Percentiles rank a stretch among this genome's conserved stretches.
Conservation (phyloP, 257 asterid genomes). For the Euphrasia confusa region DNA sequence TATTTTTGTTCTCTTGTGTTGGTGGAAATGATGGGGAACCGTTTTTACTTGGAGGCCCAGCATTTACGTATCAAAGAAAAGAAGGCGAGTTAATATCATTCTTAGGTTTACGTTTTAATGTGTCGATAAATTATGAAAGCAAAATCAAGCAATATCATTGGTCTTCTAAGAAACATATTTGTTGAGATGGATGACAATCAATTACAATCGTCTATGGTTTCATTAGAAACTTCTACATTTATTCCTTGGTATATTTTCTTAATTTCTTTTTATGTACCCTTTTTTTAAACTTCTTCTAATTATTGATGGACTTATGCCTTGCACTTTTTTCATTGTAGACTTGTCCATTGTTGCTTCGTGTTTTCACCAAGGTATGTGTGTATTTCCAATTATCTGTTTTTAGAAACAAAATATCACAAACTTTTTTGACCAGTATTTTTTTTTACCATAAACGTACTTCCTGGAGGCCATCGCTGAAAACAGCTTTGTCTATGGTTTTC, state of each 20-base stretch:
- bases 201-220: background rate
- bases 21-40: background rate
- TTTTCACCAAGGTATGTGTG: slow-evolving; percentile 72
- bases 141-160: background rate
- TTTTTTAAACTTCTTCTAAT: background rate
- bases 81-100: slow-evolving; percentile 3
- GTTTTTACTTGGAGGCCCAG: background rate
- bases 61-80: background rate
- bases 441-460: too few relatives aligned
- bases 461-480: background rate
- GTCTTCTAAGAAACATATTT: background rate
- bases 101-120: background rate
- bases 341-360: slow-evolving; percentile 79
- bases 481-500: slow-evolving; percentile 1
- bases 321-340: slow-evolving; percentile 32
- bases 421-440: too few relatives aligned
- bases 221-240: background rate
- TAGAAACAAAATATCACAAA: too few relatives aligned
- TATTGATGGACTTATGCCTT: background rate
- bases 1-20: background rate
- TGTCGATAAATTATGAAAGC: background rate
- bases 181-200: slow-evolving; percentile 9
- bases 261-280: background rate
- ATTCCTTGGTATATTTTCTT: background rate
- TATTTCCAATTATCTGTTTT: background rate